Conservation (phyloP, 495 filamentous ascomycete genomes). For the Penicillium silybi region DNA sequence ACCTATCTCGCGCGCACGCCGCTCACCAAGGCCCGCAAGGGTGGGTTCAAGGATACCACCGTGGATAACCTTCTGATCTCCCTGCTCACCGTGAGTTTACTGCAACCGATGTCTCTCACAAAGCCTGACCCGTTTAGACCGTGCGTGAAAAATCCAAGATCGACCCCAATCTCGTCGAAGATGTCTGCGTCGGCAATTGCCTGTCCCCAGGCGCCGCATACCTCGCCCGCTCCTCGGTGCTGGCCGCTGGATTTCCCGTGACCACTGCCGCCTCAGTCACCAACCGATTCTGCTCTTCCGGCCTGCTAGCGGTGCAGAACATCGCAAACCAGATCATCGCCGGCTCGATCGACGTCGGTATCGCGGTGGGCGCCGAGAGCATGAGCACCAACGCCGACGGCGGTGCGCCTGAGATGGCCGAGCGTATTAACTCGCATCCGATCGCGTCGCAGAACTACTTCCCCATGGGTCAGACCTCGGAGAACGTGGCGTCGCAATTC, state of each 20-base stretch:
- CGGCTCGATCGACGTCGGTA: slow-evolving; percentile 80
- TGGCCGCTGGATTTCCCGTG: slow-evolving; percentile 89
- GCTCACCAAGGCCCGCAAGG: slow-evolving; percentile 73
- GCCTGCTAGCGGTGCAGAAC: slow-evolving; percentile 86
- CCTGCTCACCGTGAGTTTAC: slow-evolving; percentile 64
- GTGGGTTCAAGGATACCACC: slow-evolving; percentile 87
- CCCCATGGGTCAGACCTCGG: slow-evolving; percentile 94
- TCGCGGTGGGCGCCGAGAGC: slow-evolving; percentile 83
- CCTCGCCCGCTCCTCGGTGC: slow-evolving; percentile 78
- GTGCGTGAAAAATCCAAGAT: slow-evolving; percentile 70
- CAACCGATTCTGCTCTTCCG: slow-evolving; percentile 96
- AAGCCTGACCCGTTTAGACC: slow-evolving; percentile 16
- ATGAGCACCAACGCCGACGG: slow-evolving; percentile 76
- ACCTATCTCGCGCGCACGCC: slow-evolving; percentile 77
- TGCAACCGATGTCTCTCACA: not conserved
- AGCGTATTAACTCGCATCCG: slow-evolving; percentile 62
- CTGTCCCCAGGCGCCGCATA: slow-evolving; percentile 59
- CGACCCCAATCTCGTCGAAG: slow-evolving; percentile 82
- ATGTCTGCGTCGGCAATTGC: slow-evolving; percentile 89
- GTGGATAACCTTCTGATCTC: slow-evolving; percentile 79
- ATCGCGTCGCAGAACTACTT: slow-evolving; percentile 79
- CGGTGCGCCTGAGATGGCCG: slow-evolving; percentile 69
- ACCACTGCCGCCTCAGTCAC: slow-evolving; percentile 71
- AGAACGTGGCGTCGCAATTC: slow-evolving; percentile 90
- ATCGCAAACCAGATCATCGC: slow-evolving; percentile 82